Conservation (phyloP, 169 alveolate species). For the Perkinsus marinus region DNA sequence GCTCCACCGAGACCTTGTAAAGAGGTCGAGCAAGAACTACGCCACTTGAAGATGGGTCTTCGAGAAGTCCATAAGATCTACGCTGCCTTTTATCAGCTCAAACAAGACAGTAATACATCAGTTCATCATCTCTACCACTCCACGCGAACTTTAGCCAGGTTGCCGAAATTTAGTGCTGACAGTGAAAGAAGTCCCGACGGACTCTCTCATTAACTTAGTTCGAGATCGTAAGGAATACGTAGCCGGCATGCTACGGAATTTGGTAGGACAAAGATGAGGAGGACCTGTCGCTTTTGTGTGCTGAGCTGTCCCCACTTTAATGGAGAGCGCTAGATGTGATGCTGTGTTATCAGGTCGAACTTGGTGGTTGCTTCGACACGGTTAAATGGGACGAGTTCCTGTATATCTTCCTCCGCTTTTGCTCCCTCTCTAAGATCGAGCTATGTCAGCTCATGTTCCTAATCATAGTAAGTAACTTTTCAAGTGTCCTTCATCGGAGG, state of each 20-base stretch:
- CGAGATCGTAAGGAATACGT: background rate
- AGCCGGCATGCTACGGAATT: background rate
- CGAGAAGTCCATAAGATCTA: background rate
- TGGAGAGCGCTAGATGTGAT: background rate
- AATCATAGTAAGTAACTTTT: background rate
- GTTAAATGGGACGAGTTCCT: constrained; percentile 3
- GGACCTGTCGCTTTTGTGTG: too few species aligned
- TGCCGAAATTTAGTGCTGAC: background rate
- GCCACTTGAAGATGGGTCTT: background rate
- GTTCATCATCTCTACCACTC: background rate
- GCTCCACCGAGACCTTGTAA: background rate
- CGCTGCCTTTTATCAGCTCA: background rate
- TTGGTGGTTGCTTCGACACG: constrained; percentile 2
- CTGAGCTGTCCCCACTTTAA: background rate
- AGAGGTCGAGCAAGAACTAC: background rate
- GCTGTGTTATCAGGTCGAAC: background rate
- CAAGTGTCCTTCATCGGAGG: background rate
- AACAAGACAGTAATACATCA: background rate
- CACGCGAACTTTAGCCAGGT: background rate
- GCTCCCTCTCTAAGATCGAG: background rate
- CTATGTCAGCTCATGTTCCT: constrained; percentile 4
- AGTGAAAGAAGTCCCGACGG: background rate
- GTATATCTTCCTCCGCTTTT: background rate
- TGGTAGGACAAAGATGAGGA: too few species aligned
- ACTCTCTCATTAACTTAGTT: background rate